Percentiles rank a stretch among this genome's conserved stretches.
These are phyloP conservation scores for Kitagawia praeruptora DNA, from an alignment of 129 eudicot species.

Conservation along the genomic window DNA sequence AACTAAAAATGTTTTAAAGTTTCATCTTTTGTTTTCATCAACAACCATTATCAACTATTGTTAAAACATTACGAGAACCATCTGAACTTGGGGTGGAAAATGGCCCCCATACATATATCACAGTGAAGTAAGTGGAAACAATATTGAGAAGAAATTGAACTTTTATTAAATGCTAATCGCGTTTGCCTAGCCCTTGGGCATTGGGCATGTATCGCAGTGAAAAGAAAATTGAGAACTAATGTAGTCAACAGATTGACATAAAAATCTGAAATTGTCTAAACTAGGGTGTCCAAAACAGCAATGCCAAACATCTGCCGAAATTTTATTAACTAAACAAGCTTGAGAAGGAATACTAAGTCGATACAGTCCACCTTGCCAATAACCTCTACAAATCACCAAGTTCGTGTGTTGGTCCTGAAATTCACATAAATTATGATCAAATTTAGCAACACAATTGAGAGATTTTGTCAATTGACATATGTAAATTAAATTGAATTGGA, in stretches of 20 bases:
- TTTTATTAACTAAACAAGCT: background rate
- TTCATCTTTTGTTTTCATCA: constrained; percentile 1
- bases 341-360: background rate
- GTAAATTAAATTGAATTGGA: background rate
- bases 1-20: background rate
- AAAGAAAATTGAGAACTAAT: background rate
- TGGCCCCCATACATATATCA: constrained; percentile 18
- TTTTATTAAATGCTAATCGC: background rate
- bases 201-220: background rate
- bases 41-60: constrained; percentile 19
- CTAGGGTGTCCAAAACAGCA: background rate
- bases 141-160: background rate
- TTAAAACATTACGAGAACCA: constrained; percentile 1
- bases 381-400: background rate
- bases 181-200: background rate
- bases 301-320: background rate
- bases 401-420: constrained; percentile 1
- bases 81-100: background rate
- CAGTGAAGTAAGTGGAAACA: background rate
- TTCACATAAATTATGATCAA: background rate
- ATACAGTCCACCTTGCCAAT: background rate
- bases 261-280: too few species aligned
- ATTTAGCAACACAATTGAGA: background rate
- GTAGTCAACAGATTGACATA: too few species aligned
- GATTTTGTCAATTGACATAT: background rate